phyloP scores from a whole-genome alignment of 208 protist genomes.

The Leishmania braziliensis region DNA sequence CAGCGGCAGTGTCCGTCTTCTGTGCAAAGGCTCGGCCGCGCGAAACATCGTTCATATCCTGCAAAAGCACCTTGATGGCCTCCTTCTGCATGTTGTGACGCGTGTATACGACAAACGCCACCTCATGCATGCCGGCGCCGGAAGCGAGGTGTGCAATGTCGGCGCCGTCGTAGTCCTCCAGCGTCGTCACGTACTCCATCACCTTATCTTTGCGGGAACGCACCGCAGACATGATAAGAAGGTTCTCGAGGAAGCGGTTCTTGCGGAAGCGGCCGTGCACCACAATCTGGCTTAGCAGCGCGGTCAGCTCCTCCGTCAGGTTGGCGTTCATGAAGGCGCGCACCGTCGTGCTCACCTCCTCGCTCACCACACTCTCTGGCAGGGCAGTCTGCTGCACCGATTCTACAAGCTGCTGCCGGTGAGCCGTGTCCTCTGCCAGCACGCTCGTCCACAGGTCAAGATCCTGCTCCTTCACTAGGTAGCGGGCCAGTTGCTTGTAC shows the following conservation, averaged over 20 bases:
- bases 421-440: constrained; percentile 90
- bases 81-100: constrained; percentile 96
- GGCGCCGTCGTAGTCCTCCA: constrained; percentile 99
- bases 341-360: constrained; percentile 98
- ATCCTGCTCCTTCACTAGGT: constrained; percentile 98
- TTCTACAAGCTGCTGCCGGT: constrained; percentile 96
- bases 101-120: constrained; percentile 99
- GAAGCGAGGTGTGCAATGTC: constrained; percentile 98
- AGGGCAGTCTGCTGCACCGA: constrained; percentile 98
- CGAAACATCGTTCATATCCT: constrained; percentile 95
- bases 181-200: constrained; percentile 98
- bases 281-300: constrained; percentile 99
- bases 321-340: constrained; percentile 99
- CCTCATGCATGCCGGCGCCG: constrained; percentile 95
- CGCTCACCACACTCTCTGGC: constrained; percentile 96
- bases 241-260: constrained; percentile 99
- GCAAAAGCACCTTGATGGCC: constrained; percentile 97
- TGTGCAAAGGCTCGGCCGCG: constrained; percentile 96
- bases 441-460: constrained; percentile 97
- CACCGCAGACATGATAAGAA: constrained; percentile 99
- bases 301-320: constrained; percentile 99
- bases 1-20: constrained; percentile 90
- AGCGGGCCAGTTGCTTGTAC: constrained; percentile 97
- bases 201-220: constrained; percentile 96
- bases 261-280: constrained; percentile 97